Base-by-base conservation (phyloP, 192 early-diverging fungal genomes). In the Backusella liffmaniae region DNA sequence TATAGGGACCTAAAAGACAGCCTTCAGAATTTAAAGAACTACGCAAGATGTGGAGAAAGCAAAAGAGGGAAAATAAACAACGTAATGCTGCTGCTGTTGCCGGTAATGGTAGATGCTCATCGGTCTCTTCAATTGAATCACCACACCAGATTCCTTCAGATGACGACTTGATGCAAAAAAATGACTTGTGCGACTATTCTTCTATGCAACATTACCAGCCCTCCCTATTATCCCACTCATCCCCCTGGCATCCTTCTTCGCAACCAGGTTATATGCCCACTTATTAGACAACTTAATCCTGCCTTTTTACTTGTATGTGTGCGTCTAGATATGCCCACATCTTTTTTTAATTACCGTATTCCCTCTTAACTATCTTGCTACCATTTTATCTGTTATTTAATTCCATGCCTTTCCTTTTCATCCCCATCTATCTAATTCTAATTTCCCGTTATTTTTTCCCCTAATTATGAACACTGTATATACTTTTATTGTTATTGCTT, bases 11-110 rank as follows among this genome's bases (percentile, higher is more conserved):
- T 49, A 81, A 76, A 85, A 59, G 79, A 35, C 79, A 80, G 30
- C 79, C 79, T 16, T 34, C 74, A 23, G 87, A 88, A 76, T 88
- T 88, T 69, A 88, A 88, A 77, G 87, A 88, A 56, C 81, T 86
- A 18, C 80, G 87, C 7, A 88, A 88, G 62, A 79, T 80, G 62
- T 88, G 87, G 87, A 59, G 87, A 65, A 79, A 84, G 7, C 86
- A 85, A 32, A 88, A 88, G 73, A 75, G 79, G 21, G 87, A 86
- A 44, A 75, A 84, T n/a, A 69, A 71, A 23, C 34, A 53, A 66
- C 56, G 56, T 12, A 62, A 62, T 62, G 56, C 56, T 4, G 53
- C 21, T 26, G 49, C n/a, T 21, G 56, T 23, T 1, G 21, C 56
- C 23, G 26, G 23, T 29, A 29, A 9, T 62, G 56, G 56, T 29